Evolutionary conservation across 139 green algal species (phyloP).

Genomic region (Ostreobium quekettii): DNA sequence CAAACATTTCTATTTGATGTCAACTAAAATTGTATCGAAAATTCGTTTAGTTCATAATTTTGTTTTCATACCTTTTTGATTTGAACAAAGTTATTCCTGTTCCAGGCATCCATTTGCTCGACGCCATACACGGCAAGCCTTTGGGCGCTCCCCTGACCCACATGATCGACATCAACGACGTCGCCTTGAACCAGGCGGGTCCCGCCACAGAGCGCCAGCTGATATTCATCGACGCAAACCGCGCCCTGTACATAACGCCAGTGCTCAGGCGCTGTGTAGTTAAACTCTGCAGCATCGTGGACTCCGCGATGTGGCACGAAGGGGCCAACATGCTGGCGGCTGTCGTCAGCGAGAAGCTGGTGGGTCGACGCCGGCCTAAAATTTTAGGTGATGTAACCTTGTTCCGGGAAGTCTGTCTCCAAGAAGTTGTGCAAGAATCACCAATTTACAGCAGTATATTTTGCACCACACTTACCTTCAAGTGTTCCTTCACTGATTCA

Average conservation of each 20-base stretch:
- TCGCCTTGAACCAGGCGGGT: conserved; percentile 50
- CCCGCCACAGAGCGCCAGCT: conserved; percentile 43
- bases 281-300: conserved; percentile 63
- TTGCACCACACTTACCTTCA: too few species aligned
- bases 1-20: too few species aligned
- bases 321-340: conserved; percentile 53
- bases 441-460: too few species aligned
- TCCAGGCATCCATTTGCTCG: conserved; percentile 19
- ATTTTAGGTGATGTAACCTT: not conserved
- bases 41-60: too few species aligned
- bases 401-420: too few species aligned
- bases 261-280: conserved; percentile 23
- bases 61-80: too few species aligned
- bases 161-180: conserved; percentile 40
- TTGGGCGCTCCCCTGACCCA: conserved; percentile 41
- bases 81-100: too few species aligned
- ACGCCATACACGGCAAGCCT: conserved; percentile 29
- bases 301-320: conserved; percentile 56
- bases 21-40: too few species aligned
- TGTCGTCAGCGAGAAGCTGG: conserved; percentile 50
- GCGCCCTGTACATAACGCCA: conserved; percentile 58
- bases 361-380: not conserved
- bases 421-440: too few species aligned
- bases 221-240: conserved; percentile 59
- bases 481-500: too few species aligned